Conservation (phyloP, 345 rosid species). For the Salix viminalis region DNA sequence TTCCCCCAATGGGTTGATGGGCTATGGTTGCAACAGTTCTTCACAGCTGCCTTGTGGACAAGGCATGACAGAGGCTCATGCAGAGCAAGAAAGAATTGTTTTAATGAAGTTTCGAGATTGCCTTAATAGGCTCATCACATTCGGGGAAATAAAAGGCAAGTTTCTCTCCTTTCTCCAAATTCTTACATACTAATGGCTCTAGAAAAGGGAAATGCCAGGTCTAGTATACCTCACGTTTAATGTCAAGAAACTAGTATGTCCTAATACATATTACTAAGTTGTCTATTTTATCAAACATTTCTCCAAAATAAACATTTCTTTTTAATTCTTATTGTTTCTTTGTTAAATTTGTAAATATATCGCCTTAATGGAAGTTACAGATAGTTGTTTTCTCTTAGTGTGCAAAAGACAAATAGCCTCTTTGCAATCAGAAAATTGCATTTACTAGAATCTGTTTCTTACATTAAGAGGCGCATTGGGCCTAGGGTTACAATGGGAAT, state of each 20-base stretch:
- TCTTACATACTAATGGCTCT: neutral
- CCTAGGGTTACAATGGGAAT: neutral
- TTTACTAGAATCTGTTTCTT: neutral
- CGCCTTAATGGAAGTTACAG: neutral
- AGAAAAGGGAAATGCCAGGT: neutral
- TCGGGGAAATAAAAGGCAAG: conserved; percentile 83
- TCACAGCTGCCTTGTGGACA: conserved; percentile 50
- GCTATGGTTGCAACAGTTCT: conserved; percentile 44
- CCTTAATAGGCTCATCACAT: conserved; percentile 75
- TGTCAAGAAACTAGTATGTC: neutral
- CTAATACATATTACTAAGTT: neutral
- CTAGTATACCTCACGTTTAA: neutral
- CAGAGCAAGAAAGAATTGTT: conserved; percentile 78
- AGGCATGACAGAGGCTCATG: conserved; percentile 57
- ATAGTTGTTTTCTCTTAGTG: neutral
- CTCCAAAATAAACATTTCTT: neutral
- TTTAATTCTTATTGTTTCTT: neutral
- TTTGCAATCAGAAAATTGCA: neutral
- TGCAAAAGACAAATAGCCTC: neutral
- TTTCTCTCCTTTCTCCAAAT: conserved; percentile 8
- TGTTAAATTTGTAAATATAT: neutral
- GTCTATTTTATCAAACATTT: neutral
- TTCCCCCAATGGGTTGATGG: conserved; percentile 54
- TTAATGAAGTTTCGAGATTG: conserved; percentile 80
- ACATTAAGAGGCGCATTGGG: neutral